Conservation (phyloP, 495 filamentous ascomycete species). For the Patellaria atrata region DNA sequence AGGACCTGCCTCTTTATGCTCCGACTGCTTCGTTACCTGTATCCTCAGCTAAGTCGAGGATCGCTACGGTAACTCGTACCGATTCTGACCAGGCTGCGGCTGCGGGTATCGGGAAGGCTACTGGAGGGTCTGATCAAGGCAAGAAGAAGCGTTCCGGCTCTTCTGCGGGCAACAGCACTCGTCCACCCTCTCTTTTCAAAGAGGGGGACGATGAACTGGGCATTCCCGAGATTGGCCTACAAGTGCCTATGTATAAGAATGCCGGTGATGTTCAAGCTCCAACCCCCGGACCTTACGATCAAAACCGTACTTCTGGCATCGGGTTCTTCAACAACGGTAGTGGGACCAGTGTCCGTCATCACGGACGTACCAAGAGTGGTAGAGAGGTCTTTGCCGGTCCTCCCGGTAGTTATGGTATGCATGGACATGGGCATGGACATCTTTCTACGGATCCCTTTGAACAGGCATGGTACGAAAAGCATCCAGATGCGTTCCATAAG, state of each 20-base stretch:
- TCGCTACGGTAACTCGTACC: constrained; percentile 72
- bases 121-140: constrained; percentile 6
- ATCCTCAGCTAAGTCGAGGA: constrained; percentile 62
- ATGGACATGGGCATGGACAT: constrained; percentile 58
- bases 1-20: constrained; percentile 73
- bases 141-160: constrained; percentile 35
- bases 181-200: constrained; percentile 35
- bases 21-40: constrained; percentile 76
- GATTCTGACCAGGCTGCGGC: constrained; percentile 73
- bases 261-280: constrained; percentile 96
- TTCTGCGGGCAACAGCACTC: constrained; percentile 31
- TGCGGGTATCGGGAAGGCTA: constrained; percentile 55
- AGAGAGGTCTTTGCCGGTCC: constrained; percentile 44
- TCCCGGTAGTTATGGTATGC: constrained; percentile 71
- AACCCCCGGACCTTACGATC: constrained; percentile 55
- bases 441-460: constrained; percentile 51
- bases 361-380: constrained; percentile 49
- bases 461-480: constrained; percentile 78
- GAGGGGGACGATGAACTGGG: constrained; percentile 57
- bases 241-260: constrained; percentile 87
- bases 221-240: constrained; percentile 77
- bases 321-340: constrained; percentile 40
- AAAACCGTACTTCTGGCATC: constrained; percentile 37
- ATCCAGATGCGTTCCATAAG: constrained; percentile 59
- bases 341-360: constrained; percentile 36